Base-by-base conservation (phyloP, 257 asterid species). In the Mitragyna speciosa region DNA sequence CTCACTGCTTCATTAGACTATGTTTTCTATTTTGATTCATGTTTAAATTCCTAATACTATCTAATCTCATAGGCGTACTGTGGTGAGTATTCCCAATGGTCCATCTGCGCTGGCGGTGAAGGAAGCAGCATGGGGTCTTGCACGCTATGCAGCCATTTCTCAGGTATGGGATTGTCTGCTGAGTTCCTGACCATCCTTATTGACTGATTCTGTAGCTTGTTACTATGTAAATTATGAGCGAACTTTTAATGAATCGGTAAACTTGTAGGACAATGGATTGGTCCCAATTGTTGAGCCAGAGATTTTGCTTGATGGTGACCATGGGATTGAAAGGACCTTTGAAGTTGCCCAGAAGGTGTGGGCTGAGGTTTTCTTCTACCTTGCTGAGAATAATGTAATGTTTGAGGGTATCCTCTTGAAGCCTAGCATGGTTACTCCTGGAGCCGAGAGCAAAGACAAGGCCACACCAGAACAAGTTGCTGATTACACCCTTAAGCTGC, bases 61-160 rank as follows among this genome's bases (percentile, higher is more conserved):
- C 69, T 72, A 11, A 64, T 70, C 11, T 64, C 14, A 43, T 79
- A 92, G 96, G 97, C 90, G 96, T 51, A 87, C 97, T 0, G 96
- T 92, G 64, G 92, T 91, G 89, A 92, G 96, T 87, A 92, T 84
- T 84, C 93, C 89, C 71, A 87, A 89, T 49, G 97, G 97, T 41
- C 94, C 96, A 61, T 84, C 96, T 28, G 97, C 88, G 30, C 86
- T 92, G 63, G 97, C 97, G 4, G 92, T 91, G 66, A 91, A 92
- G 82, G 97, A 92, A 82, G 97, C 96, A 28, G 97, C 97, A 6
- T 92, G 97, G 97, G 96, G 96, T 75, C 96, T 92, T 69, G 96
- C 97, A 56, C 88, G 94, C 83, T 92, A 89, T 67, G 97, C 96
- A 49, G 91, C 94, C 71, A 91, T 92, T 80, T 92, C 96, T 19